A percentile compares a stretch with the other conserved stretches of the same genome.
Evolutionary conservation across 257 asterid species (phyloP).

Genomic region (Nicotiana sylvestris): DNA sequence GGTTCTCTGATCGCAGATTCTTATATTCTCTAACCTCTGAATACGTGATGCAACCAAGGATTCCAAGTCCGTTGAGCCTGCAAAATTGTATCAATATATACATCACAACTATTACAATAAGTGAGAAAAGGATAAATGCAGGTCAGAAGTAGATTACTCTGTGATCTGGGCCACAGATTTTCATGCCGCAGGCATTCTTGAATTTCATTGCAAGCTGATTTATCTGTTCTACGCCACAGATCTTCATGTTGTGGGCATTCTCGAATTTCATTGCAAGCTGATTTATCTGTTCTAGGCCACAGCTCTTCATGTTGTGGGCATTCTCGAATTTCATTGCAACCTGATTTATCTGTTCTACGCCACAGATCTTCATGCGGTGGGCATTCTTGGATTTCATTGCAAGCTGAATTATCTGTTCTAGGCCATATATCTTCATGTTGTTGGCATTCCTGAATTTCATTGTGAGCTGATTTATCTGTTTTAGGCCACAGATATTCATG

Average conservation of each 20-base stretch:
- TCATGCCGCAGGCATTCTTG: background rate
- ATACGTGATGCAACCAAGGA: slow-evolving; percentile 17
- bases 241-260: background rate
- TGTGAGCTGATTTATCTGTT: background rate
- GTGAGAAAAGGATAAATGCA: slow-evolving; percentile 1
- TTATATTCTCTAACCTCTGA: slow-evolving; percentile 16
- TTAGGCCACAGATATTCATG: background rate
- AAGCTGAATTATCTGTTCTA: background rate
- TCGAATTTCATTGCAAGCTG: slow-evolving; percentile 1
- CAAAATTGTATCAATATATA: slow-evolving; percentile 1
- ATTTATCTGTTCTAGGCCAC: background rate
- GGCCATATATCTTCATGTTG: background rate
- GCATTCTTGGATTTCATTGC: background rate
- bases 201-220: background rate
- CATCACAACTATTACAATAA: background rate
- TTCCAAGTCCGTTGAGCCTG: slow-evolving; percentile 4
- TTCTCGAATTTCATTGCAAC: background rate
- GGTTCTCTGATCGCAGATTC: background rate
- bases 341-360: background rate
- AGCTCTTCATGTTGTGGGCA: background rate
- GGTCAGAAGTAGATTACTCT: background rate
- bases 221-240: background rate
- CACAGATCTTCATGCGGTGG: background rate
- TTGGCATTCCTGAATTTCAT: background rate
- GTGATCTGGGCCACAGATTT: background rate